phyloP scores from a whole-genome alignment of 306 rosid species.

The Carpinus viminea region DNA sequence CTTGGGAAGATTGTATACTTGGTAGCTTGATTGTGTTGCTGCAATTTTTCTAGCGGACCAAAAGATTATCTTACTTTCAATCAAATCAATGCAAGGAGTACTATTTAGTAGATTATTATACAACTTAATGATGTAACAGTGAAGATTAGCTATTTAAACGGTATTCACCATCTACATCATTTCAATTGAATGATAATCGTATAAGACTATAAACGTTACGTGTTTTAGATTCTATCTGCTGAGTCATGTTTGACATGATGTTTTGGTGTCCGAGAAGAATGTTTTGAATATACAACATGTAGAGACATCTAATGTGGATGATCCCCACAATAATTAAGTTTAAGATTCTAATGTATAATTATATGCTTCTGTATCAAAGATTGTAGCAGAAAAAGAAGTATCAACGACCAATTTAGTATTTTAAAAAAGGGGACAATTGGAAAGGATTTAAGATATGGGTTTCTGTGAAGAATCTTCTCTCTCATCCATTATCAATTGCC shows the following conservation, averaged over 20 bases:
- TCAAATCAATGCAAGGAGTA: not conserved
- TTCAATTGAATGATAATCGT: no score
- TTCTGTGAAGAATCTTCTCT: conserved; percentile 24
- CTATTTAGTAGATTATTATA: no score
- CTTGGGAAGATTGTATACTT: not conserved
- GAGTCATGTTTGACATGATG: conserved; percentile 24
- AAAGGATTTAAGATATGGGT: not conserved
- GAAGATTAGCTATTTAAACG: no score
- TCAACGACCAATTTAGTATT: not conserved
- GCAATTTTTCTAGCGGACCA: not conserved
- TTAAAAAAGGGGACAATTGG: not conserved
- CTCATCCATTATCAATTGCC: conserved; percentile 40
- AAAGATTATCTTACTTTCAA: not conserved
- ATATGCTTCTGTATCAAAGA: not conserved
- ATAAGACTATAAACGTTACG: no score
- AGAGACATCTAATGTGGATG: conserved; percentile 4
- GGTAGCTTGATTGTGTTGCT: not conserved
- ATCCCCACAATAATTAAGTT: conserved; percentile 20
- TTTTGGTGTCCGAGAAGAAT: not conserved
- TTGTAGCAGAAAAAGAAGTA: no score
- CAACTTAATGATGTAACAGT: no score
- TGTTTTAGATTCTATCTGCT: not conserved
- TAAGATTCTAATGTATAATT: conserved; percentile 12
- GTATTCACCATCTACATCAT: no score
- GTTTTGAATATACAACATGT: not conserved